These are phyloP conservation scores for Globisporangium perplexum DNA, from an alignment of 352 stramenopile species.

Conservation along the genomic window DNA sequence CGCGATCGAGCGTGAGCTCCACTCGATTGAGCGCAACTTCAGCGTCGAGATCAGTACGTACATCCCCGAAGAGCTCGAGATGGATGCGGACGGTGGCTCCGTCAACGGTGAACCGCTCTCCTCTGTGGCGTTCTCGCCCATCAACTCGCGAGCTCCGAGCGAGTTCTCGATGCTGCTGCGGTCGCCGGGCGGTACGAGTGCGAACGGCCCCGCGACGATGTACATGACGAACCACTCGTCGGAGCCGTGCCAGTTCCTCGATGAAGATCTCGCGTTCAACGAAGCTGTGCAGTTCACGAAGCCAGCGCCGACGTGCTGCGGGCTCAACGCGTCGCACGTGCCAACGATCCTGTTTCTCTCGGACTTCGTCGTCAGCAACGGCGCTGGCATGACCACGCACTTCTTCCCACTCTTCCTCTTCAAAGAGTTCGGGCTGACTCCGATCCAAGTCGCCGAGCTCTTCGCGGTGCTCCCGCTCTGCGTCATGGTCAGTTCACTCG, in stretches of 20 bases:
- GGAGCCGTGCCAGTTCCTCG: neutral
- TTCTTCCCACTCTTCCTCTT: slow-evolving; percentile 69
- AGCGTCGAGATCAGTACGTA: slow-evolving; percentile 46
- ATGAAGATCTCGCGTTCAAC: slow-evolving; percentile 15
- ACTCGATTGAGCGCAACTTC: slow-evolving; percentile 64
- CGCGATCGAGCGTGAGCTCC: slow-evolving; percentile 48
- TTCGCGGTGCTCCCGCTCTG: slow-evolving; percentile 49
- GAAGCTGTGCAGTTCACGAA: slow-evolving; percentile 4
- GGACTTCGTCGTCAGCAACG: slow-evolving; percentile 70
- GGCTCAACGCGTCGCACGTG: slow-evolving; percentile 36
- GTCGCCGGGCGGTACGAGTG: slow-evolving; percentile 5
- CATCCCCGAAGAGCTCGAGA: slow-evolving; percentile 11
- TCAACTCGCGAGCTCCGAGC: slow-evolving; percentile 13
- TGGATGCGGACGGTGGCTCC: neutral
- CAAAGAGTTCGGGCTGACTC: slow-evolving; percentile 43
- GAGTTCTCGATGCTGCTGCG: slow-evolving; percentile 30
- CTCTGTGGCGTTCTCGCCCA: slow-evolving; percentile 13
- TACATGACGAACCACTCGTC: slow-evolving; percentile 14
- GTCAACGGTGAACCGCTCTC: neutral
- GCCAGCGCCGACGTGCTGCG: slow-evolving; percentile 19
- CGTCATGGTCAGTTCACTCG: slow-evolving; percentile 33
- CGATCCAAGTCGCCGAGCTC: slow-evolving; percentile 48
- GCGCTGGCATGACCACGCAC: slow-evolving; percentile 43
- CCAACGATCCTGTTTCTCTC: slow-evolving; percentile 55
- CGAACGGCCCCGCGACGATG: slow-evolving; percentile 5